These are phyloP conservation scores for Hymenoscyphus scutula DNA, from an alignment of 2,329 filamentous ascomycete genomes.

Conservation along the genomic window DNA sequence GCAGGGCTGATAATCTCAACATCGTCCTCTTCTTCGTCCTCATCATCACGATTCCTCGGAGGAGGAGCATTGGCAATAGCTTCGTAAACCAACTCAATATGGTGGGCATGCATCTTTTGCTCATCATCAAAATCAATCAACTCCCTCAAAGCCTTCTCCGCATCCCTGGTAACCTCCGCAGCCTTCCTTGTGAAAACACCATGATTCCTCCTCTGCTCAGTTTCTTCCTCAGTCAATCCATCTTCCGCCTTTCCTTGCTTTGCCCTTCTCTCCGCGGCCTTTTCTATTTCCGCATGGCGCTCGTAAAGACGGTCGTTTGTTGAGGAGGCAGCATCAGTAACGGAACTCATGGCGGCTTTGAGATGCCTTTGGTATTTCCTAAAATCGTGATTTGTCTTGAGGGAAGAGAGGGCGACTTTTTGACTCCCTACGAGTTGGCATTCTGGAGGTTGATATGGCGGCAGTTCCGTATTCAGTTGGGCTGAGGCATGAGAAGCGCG, in stretches of 20 bases:
- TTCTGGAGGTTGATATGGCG: conserved; percentile 51
- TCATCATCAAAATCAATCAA: conserved; percentile 55
- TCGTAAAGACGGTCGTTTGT: conserved; percentile 52
- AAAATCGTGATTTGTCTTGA: conserved; percentile 44
- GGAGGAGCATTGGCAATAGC: conserved; percentile 22
- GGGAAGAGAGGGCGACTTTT: conserved; percentile 44
- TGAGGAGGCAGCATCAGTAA: conserved; percentile 50
- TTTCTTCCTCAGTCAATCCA: conserved; percentile 37
- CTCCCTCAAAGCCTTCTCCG: conserved; percentile 57
- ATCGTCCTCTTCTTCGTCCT: conserved; percentile 39
- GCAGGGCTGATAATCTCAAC: conserved; percentile 36
- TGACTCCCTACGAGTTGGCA: conserved; percentile 49
- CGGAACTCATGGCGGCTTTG: conserved; percentile 42
- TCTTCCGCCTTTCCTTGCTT: conserved; percentile 35
- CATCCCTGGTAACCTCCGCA: conserved; percentile 48
- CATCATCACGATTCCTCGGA: conserved; percentile 40
- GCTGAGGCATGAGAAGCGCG: conserved; percentile 18
- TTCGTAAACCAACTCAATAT: conserved; percentile 36
- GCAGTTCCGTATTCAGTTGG: conserved; percentile 35
- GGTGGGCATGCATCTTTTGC: conserved; percentile 35
- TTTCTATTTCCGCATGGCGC: conserved; percentile 27
- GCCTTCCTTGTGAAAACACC: conserved; percentile 45
- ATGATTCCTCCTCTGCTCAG: conserved; percentile 41
- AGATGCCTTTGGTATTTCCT: conserved; percentile 48
- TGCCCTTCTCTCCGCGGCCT: conserved; percentile 30